Evolutionary conservation across 169 alveolate species (phyloP).

Genomic region (Plasmodium gonderi): DNA sequence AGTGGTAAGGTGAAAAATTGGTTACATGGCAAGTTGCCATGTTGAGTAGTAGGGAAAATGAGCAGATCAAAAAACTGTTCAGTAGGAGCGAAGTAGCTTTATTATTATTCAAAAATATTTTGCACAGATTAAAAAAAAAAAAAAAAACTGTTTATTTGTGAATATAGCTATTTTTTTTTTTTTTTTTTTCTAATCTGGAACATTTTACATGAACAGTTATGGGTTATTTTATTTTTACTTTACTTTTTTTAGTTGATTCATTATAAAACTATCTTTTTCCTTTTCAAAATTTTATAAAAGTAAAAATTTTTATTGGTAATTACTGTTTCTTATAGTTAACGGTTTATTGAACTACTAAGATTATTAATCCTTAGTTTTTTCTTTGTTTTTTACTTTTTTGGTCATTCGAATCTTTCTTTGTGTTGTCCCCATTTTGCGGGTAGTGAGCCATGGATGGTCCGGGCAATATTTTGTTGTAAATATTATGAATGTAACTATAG

Average conservation of each 20-base stretch:
- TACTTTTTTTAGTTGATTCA: no score
- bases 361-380: conserved; percentile 1
- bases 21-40: not conserved
- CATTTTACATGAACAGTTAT: no score
- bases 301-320: not conserved
- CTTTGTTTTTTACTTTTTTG: conserved; percentile 49
- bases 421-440: conserved; percentile 17
- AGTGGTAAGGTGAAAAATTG: not conserved
- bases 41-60: not conserved
- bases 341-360: not conserved
- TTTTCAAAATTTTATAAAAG: not conserved
- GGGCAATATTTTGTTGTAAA: conserved; percentile 42
- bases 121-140: conserved; percentile 1
- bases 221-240: no score
- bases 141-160: not conserved
- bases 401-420: not conserved
- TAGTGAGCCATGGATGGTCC: conserved; percentile 55
- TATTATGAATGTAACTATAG: conserved; percentile 58
- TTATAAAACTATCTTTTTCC: not conserved
- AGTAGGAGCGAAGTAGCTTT: not conserved
- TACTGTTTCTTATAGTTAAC: not conserved
- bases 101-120: not conserved
- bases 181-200: no score
- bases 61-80: no score
- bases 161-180: conserved; percentile 13